A percentile compares a stretch with the other conserved stretches of the same genome.
phyloP scores from a whole-genome alignment of 768 basidiomycete species.

The Psilocybe cyanescens region DNA sequence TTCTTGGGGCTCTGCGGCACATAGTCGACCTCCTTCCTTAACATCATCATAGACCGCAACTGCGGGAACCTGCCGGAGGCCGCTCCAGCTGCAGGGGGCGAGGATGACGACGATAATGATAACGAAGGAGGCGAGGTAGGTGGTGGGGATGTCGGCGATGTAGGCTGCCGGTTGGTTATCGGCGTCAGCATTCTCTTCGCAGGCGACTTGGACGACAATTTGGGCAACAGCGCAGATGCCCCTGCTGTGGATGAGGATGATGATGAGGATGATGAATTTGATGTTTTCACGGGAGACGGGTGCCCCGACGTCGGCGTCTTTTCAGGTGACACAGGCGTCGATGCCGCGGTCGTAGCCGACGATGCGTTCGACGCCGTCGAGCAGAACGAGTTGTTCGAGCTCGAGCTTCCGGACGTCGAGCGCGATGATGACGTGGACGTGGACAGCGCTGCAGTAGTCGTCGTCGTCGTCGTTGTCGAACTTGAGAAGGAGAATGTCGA shows the following conservation, averaged over 20 bases:
- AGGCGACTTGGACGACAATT: constrained; percentile 12
- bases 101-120: constrained; percentile 7
- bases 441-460: constrained; percentile 1
- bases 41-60: constrained; percentile 62
- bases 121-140: constrained; percentile 29
- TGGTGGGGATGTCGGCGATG: constrained; percentile 31
- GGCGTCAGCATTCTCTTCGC: constrained; percentile 20
- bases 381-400: constrained; percentile 44
- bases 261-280: constrained; percentile 5
- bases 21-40: constrained; percentile 74
- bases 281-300: constrained; percentile 43
- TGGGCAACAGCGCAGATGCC: background rate
- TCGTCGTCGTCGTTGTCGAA: constrained; percentile 15
- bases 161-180: constrained; percentile 15
- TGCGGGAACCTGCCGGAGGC: constrained; percentile 29
- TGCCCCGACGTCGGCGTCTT: constrained; percentile 35
- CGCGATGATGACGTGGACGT: constrained; percentile 30
- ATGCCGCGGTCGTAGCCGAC: constrained; percentile 41
- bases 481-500: constrained; percentile 36
- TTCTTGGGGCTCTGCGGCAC: constrained; percentile 74
- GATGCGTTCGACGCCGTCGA: constrained; percentile 47
- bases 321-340: constrained; percentile 44
- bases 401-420: constrained; percentile 47
- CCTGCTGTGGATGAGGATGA: background rate
- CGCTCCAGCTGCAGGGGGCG: background rate